A percentile compares a stretch with the other conserved stretches of the same genome.
Evolutionary conservation across 148 eudicot genomes (phyloP).

Genomic region (Arctostaphylos glauca): DNA sequence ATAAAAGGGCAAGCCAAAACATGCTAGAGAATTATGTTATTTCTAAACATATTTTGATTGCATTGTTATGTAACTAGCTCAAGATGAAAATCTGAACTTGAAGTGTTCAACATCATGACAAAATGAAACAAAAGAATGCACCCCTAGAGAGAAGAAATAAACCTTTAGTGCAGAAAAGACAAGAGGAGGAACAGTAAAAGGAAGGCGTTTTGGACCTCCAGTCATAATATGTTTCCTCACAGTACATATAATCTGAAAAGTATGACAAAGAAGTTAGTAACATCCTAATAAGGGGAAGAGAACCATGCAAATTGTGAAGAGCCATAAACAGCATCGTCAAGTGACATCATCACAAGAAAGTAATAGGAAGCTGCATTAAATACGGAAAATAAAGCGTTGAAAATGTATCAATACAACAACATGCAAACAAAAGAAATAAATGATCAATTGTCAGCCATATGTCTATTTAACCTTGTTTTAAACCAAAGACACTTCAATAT

Average conservation of each 20-base stretch:
- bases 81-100: background rate
- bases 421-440: background rate
- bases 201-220: conserved; percentile 87
- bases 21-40: background rate
- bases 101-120: background rate
- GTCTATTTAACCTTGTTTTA: background rate
- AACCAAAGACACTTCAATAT: background rate
- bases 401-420: background rate
- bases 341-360: background rate
- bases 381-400: background rate
- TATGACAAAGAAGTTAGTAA: conserved; percentile 12
- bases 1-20: background rate
- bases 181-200: conserved; percentile 90
- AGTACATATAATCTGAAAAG: conserved; percentile 73
- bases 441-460: background rate
- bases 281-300: conserved; percentile 11
- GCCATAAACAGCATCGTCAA: background rate
- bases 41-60: background rate
- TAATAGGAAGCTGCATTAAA: background rate
- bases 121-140: conserved; percentile 4
- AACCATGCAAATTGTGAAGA: background rate
- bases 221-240: conserved; percentile 76
- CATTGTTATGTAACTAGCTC: background rate
- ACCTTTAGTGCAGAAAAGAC: conserved; percentile 93
- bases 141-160: conserved; percentile 16